Evolutionary conservation across 371 early-diverging fungal species (phyloP), one percentile per base, ranked within the genome.

Genomic region (Zychaea mexicana): DNA sequence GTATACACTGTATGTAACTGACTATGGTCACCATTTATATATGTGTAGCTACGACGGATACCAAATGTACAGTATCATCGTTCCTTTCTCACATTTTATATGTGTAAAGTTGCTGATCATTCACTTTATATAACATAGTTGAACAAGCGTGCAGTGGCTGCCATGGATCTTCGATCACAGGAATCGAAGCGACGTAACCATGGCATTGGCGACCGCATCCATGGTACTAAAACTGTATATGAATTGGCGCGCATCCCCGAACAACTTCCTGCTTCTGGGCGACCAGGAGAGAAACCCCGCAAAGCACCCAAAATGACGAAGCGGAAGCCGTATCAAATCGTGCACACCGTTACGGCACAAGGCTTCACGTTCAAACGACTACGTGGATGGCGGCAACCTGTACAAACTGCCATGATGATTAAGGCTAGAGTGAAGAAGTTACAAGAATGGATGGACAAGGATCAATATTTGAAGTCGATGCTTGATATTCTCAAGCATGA

Each of bases 321-420:
- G 30, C 56, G 65, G 3, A 69, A 69, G 30, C 64, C 64, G 1
- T 67, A 69, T 31, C 64, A 62, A 36, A 52, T 57, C 9, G 62
- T 63, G 9, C 46, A 52, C 32, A 36, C 46, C 0, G 28, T 58
- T 5, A 49, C 52, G 1, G 22, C 59, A 30, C 47, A 54, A 15
- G 70, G 67, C 1, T 53, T 42, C 26, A 12, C 28, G 2, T 69
- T 73, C 13, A 60, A 58, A 27, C 36, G 69, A 28, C 56, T 66
- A 12, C 73, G 73, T n/a, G 73, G 73, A 32, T 73, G 59, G 58
- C 42, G 65, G 7, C 70, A 69, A 47, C 73, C 73, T 5, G 45
- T 58, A 4, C 49, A 57, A 36, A 65, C 68, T 17, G 54, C 69
- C 17, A 69, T 73, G 73, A 66, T 66, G 65, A 47, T 73, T 19